These are phyloP conservation scores for Athelia sp. DNA, from an alignment of 1,284 basidiomycete genomes.

Conservation along the genomic window DNA sequence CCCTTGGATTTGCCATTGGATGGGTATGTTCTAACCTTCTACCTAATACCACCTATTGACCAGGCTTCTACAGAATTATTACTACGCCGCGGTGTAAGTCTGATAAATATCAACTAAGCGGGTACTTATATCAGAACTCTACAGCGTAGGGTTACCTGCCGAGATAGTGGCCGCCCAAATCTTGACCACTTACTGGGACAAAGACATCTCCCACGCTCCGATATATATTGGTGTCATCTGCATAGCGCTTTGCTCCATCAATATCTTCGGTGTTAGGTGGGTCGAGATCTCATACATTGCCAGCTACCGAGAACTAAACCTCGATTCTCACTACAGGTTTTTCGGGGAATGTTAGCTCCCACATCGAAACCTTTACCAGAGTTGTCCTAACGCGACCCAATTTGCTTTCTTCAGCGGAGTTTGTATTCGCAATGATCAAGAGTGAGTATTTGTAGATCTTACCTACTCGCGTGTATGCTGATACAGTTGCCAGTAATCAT, in stretches of 20 bases:
- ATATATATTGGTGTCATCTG: conserved; percentile 65
- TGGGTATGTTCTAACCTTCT: conserved; percentile 16
- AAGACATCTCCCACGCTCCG: conserved; percentile 41
- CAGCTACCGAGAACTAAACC: background rate
- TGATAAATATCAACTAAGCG: background rate
- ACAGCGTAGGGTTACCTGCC: conserved; percentile 42
- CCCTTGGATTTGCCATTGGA: conserved; percentile 66
- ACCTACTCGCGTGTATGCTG: conserved; percentile 19
- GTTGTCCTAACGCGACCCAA: conserved; percentile 5
- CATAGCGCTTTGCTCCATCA: conserved; percentile 59
- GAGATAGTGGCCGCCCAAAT: conserved; percentile 77
- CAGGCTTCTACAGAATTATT: conserved; percentile 31
- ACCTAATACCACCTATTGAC: background rate
- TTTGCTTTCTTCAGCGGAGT: conserved; percentile 41
- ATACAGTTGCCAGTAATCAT: conserved; percentile 45
- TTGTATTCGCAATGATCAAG: conserved; percentile 61
- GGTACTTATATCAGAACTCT: conserved; percentile 1
- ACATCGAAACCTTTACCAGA: no score
- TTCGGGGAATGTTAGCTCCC: conserved; percentile 58
- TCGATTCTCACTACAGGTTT: conserved; percentile 21
- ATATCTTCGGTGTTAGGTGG: conserved; percentile 67
- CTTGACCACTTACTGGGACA: conserved; percentile 76
- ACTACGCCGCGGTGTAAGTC: conserved; percentile 44
- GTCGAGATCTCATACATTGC: background rate
- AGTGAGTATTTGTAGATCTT: conserved; percentile 16